A percentile compares a stretch with the other conserved stretches of the same genome.
Evolutionary conservation across 2,329 filamentous ascomycete genomes (phyloP).

Genomic region (Monilinia laxa): DNA sequence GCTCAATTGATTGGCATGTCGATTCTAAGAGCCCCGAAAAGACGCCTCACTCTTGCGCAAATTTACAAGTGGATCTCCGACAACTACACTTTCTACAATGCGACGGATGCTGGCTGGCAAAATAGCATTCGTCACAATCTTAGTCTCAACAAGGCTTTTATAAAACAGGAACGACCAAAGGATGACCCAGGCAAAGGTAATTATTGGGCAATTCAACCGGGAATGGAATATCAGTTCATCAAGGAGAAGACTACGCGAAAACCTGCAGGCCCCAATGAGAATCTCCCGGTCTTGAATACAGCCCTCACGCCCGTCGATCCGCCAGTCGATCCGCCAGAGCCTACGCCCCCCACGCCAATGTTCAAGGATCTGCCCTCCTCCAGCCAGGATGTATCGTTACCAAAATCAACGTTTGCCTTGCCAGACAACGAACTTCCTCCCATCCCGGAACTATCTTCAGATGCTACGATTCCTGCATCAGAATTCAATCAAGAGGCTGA

Average conservation of each 20-base stretch:
- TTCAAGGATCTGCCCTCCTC: constrained; percentile 36
- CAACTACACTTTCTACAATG: constrained; percentile 83
- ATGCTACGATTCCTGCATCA: constrained; percentile 73
- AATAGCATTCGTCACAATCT: constrained; percentile 99
- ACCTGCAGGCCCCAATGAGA: constrained; percentile 55
- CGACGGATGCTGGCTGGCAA: constrained; percentile 88
- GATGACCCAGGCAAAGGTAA: constrained; percentile 97
- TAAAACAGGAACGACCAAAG: constrained; percentile 93
- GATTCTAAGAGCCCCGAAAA: constrained; percentile 79
- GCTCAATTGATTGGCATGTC: constrained; percentile 96
- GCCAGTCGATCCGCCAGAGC: constrained; percentile 31
- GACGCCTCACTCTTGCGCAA: constrained; percentile 83
- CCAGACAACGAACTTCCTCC: constrained; percentile 32
- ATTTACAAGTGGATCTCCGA: constrained; percentile 99
- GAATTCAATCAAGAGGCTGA: constrained; percentile 59
- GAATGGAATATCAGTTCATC: constrained; percentile 84
- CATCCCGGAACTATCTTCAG: constrained; percentile 64
- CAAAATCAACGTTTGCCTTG: constrained; percentile 29
- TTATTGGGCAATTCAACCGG: constrained; percentile 93
- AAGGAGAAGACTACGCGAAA: constrained; percentile 77
- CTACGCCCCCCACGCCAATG: constrained; percentile 27
- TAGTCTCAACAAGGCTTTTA: constrained; percentile 93
- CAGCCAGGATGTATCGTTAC: constrained; percentile 31
- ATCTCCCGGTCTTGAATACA: constrained; percentile 40
- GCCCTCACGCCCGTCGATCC: constrained; percentile 30